Base-by-base conservation (phyloP, 257 asterid species). In the Lavandula angustifolia region DNA sequence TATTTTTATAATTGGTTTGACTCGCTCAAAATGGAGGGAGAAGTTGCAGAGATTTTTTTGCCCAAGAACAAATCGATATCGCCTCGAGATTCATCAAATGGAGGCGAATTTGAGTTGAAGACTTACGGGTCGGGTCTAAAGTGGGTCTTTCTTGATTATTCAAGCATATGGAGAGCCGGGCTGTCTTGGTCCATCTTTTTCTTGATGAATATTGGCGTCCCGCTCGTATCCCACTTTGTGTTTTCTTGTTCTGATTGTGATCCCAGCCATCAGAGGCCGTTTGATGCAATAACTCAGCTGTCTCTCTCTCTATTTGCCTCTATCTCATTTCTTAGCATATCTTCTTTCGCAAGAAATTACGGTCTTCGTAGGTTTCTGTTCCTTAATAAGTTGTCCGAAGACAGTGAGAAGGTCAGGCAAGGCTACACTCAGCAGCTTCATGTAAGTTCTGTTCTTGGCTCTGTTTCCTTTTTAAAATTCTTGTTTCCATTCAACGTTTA, bases 141-240 rank as follows among this genome's bases (percentile, higher is more conserved):
- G 54, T 92, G 97, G 97, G 71, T 89, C 3, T 89, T 87, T 54
- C 81, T 89, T 1, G 98, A 92, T 60, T 87, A 87, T 31, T 84
- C 97, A 0, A 84, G 61, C 54, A 5, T 85, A 9, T 92, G 95
- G 96, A 77, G 74, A 40, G 80, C 94, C 1, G 82, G 87, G 63
- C 81, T 89, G 0, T 92, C 98, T 0, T 92, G 98, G 97, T 87
- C 95, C 1, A 61, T 92, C 34, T 92, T 92, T 78, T 82, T 80
- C 34, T 64, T 92, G 48, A 84, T 92, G 0, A 71, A 87, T 10
- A 70, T 92, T n/a, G 87, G 79, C 5, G 85, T 92, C 10, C 98
- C 97, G 0, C 51, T 87, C 11, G 81, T 84, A 0, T 92, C 92
- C 43, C 96, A 89, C 86, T 72, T 82, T 1, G 64, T 76, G 9